Percentiles rank a stretch among this genome's conserved stretches.
Evolutionary conservation across 177 flowering plant species (phyloP).

Genomic region (Vitis hybrid): DNA sequence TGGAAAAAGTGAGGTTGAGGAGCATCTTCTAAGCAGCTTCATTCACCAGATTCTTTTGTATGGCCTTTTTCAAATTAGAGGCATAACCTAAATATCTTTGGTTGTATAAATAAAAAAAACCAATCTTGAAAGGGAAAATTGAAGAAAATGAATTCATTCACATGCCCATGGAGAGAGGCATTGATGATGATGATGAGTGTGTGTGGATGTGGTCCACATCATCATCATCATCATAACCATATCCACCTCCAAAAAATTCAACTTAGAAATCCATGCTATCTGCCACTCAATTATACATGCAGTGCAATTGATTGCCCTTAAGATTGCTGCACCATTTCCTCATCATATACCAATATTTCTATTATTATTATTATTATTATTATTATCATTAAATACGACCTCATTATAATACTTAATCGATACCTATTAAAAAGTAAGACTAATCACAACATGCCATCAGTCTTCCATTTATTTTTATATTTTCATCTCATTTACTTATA

Average conservation of each 20-base stretch:
- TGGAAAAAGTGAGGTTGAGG: no score
- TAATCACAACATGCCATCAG: no score
- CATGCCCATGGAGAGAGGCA: neutral
- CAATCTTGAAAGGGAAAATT: no score
- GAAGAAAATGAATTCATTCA: no score
- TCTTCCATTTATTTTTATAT: no score
- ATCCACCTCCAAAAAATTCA: neutral
- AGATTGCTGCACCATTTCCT: neutral
- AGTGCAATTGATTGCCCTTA: conserved; percentile 5
- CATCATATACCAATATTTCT: neutral
- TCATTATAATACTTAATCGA: fast-evolving
- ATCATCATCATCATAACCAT: conserved; percentile 9
- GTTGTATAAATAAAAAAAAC: no score
- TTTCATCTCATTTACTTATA: no score
- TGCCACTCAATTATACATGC: conserved; percentile 15
- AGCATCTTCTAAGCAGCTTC: no score
- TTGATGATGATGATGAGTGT: neutral
- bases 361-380: neutral
- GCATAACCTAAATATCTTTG: no score
- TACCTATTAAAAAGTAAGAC: neutral
- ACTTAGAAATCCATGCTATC: conserved; percentile 11
- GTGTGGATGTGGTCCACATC: conserved; percentile 20
- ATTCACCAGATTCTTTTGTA: no score
- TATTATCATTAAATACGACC: no score
- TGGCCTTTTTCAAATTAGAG: no score